Percentiles rank a stretch among this genome's conserved stretches.
Evolutionary conservation across 2,329 filamentous ascomycete species (phyloP).

Genomic region (Penicillium griseofulvum): DNA sequence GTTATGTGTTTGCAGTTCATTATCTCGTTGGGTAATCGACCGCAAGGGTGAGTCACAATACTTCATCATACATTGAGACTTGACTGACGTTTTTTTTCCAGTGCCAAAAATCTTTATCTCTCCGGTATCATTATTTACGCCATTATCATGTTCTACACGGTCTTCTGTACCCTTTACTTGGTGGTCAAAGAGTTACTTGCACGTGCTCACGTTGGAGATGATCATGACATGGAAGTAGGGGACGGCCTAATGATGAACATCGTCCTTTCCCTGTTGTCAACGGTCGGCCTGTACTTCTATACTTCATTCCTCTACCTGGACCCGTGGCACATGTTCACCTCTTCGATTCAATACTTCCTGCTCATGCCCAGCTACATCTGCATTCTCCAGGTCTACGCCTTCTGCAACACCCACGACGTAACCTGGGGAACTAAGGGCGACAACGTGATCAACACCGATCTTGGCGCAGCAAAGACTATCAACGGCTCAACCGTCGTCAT

Average conservation of each 20-base stretch:
- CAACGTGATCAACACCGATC: constrained; percentile 89
- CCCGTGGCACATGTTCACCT: constrained; percentile 99
- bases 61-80: neutral
- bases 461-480: constrained; percentile 78
- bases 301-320: constrained; percentile 97
- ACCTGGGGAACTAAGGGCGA: constrained; percentile 99
- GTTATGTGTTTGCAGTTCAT: constrained; percentile 96
- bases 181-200: constrained; percentile 73
- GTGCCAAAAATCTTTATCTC: constrained; percentile 83
- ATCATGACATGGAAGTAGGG: constrained; percentile 61
- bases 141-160: constrained; percentile 94
- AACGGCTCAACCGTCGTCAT: constrained; percentile 80
- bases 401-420: constrained; percentile 98
- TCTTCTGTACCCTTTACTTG: constrained; percentile 85
- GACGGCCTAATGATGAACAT: constrained; percentile 94
- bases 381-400: constrained; percentile 95
- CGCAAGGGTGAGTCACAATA: constrained; percentile 64
- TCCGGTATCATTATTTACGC: constrained; percentile 84
- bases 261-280: constrained; percentile 84
- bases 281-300: constrained; percentile 89
- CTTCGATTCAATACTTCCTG: constrained; percentile 84
- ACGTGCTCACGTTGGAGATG: constrained; percentile 42
- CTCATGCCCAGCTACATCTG: constrained; percentile 93
- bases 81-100: constrained; percentile 17
- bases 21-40: constrained; percentile 89